Evolutionary conservation across 1,284 basidiomycete species (phyloP), one percentile per base, ranked within the genome.

Genomic region (Kalmanozyma brasiliensis): DNA sequence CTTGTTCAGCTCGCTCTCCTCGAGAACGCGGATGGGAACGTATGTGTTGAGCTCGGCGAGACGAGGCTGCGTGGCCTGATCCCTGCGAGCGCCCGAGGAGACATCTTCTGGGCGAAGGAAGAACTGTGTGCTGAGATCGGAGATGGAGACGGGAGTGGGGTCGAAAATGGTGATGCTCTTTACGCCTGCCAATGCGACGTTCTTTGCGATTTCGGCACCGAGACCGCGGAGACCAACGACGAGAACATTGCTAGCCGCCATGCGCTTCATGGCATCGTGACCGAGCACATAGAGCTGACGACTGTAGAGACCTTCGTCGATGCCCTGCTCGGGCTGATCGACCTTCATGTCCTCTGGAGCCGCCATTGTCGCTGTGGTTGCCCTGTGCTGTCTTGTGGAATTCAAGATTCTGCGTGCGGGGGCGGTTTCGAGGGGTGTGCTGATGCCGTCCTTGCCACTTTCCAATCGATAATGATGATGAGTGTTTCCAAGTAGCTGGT

Each of bases 141-240:
- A 88, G 36, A 95, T 82, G 43, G 88, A 87, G 17, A 95, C 91
- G 8, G 89, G 91, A 63, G 93, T 89, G 8, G 95, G 94, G 84
- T 99, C 96, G 81, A 89, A 98, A 66, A 98, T 87, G 16, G 94
- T 97, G 40, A 98, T 95, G 20, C 92, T 94, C 85, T 98, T 98
- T 57, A 99, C 96, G 65, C 96, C 96, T 44, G 96, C 96, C 44
- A 99, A 87, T 44, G 89, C 91, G 52, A 98, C 87, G 82, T 99
- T 93, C 86, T 99, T 99, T 68, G 96, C 95, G 79, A 98, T 96
- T 84, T 99, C 96, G 56, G 93, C 93, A 60, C 96, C 96, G 60
- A 98, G 85, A 67, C 96, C 96, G 73, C 91, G 90, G 82, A 95
- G 84, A 29, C 96, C 96, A 40, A 97, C 90, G 73, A 99, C 89